phyloP scores from a whole-genome alignment of 352 stramenopile genomes.

The Pythium phragmiticola region DNA sequence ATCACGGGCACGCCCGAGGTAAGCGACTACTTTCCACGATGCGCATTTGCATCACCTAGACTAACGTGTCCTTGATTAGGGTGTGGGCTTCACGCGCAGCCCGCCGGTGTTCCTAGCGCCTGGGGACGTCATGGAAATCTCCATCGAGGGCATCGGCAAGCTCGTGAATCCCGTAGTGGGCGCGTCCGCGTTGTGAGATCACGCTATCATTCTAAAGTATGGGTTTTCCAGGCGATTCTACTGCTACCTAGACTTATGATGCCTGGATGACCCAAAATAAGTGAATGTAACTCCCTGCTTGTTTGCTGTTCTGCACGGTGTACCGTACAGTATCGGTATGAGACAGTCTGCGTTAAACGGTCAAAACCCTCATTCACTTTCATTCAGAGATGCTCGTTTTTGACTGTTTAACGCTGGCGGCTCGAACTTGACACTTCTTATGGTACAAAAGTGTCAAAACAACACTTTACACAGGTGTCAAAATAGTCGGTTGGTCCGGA shows the following conservation, averaged over 20 bases:
- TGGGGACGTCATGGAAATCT: conserved; percentile 89
- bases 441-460: too few species aligned
- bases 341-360: too few species aligned
- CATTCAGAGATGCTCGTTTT: background rate
- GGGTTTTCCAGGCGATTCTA: background rate
- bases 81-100: conserved; percentile 86
- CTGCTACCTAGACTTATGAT: background rate
- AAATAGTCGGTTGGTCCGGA: background rate
- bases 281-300: background rate
- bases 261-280: conserved; percentile 5
- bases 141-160: conserved; percentile 89
- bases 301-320: too few species aligned
- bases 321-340: too few species aligned
- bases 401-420: conserved; percentile 11
- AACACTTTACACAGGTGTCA: too few species aligned
- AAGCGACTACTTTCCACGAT: conserved; percentile 3
- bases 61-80: conserved; percentile 28
- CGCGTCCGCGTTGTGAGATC: conserved; percentile 57
- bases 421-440: background rate
- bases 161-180: conserved; percentile 83
- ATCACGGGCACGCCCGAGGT: conserved; percentile 90
- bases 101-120: conserved; percentile 83
- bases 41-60: background rate
- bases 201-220: background rate
- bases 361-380: too few species aligned